Percentiles rank a stretch among this genome's conserved stretches.
Conservation (phyloP, 352 stramenopile species). For the Phytophthora colocasiae region DNA sequence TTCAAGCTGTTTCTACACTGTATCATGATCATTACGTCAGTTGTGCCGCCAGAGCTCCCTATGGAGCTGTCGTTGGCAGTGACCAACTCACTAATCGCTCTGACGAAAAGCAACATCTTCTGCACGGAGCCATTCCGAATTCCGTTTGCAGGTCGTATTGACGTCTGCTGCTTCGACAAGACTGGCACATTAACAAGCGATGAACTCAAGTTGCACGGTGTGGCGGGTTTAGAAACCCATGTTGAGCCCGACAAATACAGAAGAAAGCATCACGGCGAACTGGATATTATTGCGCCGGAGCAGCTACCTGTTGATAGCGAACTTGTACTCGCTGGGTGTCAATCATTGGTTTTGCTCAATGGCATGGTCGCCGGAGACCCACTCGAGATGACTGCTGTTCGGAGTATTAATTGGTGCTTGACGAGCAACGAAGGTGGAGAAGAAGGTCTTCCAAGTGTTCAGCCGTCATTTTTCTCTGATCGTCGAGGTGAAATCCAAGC, state of each 20-base stretch:
- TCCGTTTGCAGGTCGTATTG: conserved; percentile 95
- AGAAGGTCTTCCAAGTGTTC: conserved; percentile 26
- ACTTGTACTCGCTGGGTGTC: conserved; percentile 92
- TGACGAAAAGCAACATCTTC: conserved; percentile 96
- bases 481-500: conserved; percentile 72
- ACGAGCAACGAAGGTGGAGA: conserved; percentile 53
- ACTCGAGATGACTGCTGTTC: conserved; percentile 97
- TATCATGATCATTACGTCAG: conserved; percentile 98
- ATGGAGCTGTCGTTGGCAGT: conserved; percentile 98
- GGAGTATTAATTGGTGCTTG: conserved; percentile 74
- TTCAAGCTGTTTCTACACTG: conserved; percentile 98
- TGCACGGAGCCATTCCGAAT: conserved; percentile 99
- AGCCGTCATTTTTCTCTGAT: conserved; percentile 42
- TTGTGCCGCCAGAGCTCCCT: conserved; percentile 98
- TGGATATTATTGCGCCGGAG: conserved; percentile 83
- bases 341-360: conserved; percentile 98
- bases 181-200: conserved; percentile 99
- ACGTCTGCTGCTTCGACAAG: conserved; percentile 99
- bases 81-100: conserved; percentile 95
- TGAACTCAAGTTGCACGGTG: conserved; percentile 93
- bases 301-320: conserved; percentile 92
- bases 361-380: conserved; percentile 96
- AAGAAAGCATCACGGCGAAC: conserved; percentile 56
- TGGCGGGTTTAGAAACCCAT: conserved; percentile 85
- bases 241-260: conserved; percentile 39